Conservation (phyloP, 2,329 filamentous ascomycete genomes). For the Fusarium sp. region DNA sequence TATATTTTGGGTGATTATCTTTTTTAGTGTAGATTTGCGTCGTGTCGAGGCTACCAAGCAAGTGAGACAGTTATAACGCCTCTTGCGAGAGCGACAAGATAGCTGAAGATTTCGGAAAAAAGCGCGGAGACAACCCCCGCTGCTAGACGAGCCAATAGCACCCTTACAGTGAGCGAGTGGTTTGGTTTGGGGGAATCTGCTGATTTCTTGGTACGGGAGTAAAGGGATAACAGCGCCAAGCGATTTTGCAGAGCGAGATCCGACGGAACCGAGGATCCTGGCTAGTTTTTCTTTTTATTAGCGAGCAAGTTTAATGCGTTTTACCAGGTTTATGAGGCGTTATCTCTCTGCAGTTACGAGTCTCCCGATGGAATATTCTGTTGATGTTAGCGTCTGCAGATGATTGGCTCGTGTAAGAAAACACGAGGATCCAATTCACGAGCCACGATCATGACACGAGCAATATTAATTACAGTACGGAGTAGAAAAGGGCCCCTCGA, state of each 20-base stretch:
- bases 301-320: not conserved
- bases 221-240: not conserved
- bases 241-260: not conserved
- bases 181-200: not conserved
- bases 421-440: not conserved
- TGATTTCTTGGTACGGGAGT: not conserved
- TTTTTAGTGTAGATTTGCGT: not conserved
- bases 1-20: not conserved
- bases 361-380: not conserved
- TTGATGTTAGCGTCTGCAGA: not conserved
- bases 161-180: not conserved
- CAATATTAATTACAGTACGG: too few relatives aligned
- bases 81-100: not conserved
- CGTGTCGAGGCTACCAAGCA: not conserved
- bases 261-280: not conserved
- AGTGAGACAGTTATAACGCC: slow-evolving; percentile 6
- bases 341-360: slow-evolving; percentile 17
- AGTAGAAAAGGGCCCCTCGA: not conserved
- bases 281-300: not conserved
- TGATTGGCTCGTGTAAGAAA: not conserved
- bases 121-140: not conserved
- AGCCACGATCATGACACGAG: not conserved
- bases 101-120: not conserved
- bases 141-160: not conserved
- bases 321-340: not conserved